Base-by-base conservation (phyloP, 164 flowering plant genomes). In the Warburgia ugandensis region DNA sequence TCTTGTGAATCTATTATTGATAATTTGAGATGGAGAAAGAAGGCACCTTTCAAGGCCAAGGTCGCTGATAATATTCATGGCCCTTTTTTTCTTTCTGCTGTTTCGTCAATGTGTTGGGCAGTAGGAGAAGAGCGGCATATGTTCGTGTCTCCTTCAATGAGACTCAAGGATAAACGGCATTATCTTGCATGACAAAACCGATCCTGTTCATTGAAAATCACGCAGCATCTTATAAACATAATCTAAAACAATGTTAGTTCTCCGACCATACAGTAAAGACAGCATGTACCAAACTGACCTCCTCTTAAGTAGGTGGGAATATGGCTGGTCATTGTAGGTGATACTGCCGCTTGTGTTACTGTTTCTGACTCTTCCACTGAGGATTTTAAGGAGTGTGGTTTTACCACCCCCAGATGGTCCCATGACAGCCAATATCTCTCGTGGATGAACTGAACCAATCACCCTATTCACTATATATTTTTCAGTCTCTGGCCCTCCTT, bases 351-450 rank as follows among this genome's bases (percentile, higher is more conserved):
- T 29, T 17, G 37, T 4, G n/a, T 9, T 39, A 32, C 4, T 31
- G 39, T 6, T 32, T 22, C 21, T 22, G 4, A 31, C 23, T 39
- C 52, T 14, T 1, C 52, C 52, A 29, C 52, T 30, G 37, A 49
- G 52, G 52, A 49, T 38, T 16, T 49, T 49, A 22, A 49, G 52
- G 6, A 49, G 52, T 19, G 52, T 49, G 1, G 52, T 49, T 31
- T 49, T 49, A 31, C 52, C 52, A 49, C 52, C 39, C 12, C 52
- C 52, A 6, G 52, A 49, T 16, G 52, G 52, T 12, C 52, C 52
- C 40, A 49, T 29, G 27, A 49, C 27, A 49, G 52, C 52, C 28
- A 49, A 20, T 14, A 49, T 39, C 25, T 49, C 39, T 32, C 52
- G 39, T 31, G 52, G 52, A 16, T 49, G 52, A 4, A 33, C 52